Base-by-base conservation (phyloP, 2,329 filamentous ascomycete species). In the Alternaria infectoria region DNA sequence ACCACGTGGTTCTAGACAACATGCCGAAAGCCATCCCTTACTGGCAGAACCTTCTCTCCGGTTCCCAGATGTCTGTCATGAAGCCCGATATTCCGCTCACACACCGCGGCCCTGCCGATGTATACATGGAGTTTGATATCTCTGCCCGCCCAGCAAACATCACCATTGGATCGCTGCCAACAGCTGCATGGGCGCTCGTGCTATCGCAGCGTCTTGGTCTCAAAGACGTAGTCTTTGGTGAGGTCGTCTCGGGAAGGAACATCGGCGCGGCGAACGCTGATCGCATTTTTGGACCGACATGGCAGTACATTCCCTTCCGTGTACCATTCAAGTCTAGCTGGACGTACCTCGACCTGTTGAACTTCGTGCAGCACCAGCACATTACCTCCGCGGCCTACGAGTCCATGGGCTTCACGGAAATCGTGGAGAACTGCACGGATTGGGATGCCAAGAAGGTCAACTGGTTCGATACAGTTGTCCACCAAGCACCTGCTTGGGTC, bases 281-380 rank as follows among this genome's bases (percentile, higher is more conserved):
- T 63, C 81, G 81, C 57, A 86, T 90, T 50, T 83, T 87, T 49
- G 90, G 90, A 0, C 89, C 89, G 0, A 90, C 88, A 64, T 89
- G 89, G 83, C 89, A 91, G 69, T 89, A 90, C 71, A 83, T 90
- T 1, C 89, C 90, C 0, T 84, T 91, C 36, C 84, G 89, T 19
- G 85, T 91, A 13, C 80, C 79, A 26, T 87, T 91, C 70, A 79
- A 81, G 3, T 70, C 81, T 0, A 73, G 77, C 3, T 87, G 86
- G 84, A 77, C 78, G 2, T 72, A 77, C 26, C 60, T 70, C 12
- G 74, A 79, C 28, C 69, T 82, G 0, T 68, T 82, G 10, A 65
- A 66, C 10, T 68, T 70, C 26, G 77, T 82, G 17, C 81, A 81
- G 45, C 58, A 68, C 2, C 80, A 82, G 56, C 70, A 77, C 49